A percentile compares a stretch with the other conserved stretches of the same genome.
phyloP scores from a whole-genome alignment of 2,329 filamentous ascomycete genomes.

The Arthroderma sp. region DNA sequence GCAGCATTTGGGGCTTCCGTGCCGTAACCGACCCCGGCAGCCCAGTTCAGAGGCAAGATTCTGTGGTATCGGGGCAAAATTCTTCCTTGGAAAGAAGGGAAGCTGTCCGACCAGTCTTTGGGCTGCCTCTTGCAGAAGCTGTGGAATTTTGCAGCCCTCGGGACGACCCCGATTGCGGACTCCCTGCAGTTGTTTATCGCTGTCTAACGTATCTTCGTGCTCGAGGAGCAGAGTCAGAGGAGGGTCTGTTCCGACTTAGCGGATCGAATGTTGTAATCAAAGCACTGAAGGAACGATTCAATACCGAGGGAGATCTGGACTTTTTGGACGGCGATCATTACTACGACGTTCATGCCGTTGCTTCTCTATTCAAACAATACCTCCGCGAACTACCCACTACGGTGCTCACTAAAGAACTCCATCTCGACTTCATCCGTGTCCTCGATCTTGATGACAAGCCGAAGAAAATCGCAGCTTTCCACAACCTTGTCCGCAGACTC shows the following conservation, averaged over 20 bases:
- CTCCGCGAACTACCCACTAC: constrained; percentile 82
- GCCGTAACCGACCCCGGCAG: constrained; percentile 52
- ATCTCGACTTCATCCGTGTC: constrained; percentile 73
- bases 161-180: constrained; percentile 54
- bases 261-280: constrained; percentile 96
- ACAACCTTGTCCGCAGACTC: constrained; percentile 64
- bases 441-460: constrained; percentile 62
- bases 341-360: constrained; percentile 91
- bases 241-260: constrained; percentile 92
- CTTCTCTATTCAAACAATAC: constrained; percentile 86
- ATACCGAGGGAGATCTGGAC: constrained; percentile 81
- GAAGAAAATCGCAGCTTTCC: constrained; percentile 66
- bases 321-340: constrained; percentile 66
- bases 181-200: constrained; percentile 88
- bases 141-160: constrained; percentile 63
- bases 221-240: constrained; percentile 69
- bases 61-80: constrained; percentile 27
- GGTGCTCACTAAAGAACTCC: constrained; percentile 79
- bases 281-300: constrained; percentile 80
- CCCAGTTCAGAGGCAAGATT: constrained; percentile 19
- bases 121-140: constrained; percentile 70
- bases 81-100: constrained; percentile 37
- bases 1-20: constrained; percentile 54
- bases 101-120: constrained; percentile 62
- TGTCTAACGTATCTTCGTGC: constrained; percentile 85